Evolutionary conservation across 2,329 filamentous ascomycete genomes (phyloP).

Genomic region (Botrytis deweyae): DNA sequence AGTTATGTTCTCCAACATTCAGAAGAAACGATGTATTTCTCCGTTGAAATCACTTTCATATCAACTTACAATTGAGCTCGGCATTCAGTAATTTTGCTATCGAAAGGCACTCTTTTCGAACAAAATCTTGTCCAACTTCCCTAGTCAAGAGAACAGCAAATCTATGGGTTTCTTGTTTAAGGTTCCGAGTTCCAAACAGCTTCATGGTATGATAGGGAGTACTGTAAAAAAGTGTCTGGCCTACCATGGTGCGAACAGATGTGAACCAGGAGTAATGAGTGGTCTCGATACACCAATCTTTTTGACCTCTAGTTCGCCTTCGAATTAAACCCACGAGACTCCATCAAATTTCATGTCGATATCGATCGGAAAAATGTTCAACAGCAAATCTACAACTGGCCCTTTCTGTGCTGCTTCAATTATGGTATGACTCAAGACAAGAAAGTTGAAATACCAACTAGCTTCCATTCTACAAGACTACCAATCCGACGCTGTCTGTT

Average conservation of each 20-base stretch:
- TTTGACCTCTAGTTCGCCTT: neutral
- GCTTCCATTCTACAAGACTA: constrained; percentile 46
- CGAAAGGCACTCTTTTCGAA: neutral
- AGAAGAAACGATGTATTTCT: too few relatives aligned
- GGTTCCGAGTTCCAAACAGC: neutral
- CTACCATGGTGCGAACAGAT: neutral
- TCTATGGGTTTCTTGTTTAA: neutral
- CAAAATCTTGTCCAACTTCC: neutral
- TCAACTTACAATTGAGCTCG: neutral
- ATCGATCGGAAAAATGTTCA: neutral
- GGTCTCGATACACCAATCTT: neutral
- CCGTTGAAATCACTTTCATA: neutral
- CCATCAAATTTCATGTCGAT: neutral
- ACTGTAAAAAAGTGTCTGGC: neutral
- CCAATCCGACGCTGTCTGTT: constrained; percentile 46
- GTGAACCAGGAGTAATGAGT: neutral
- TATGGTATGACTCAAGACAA: constrained; percentile 44
- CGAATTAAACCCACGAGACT: neutral
- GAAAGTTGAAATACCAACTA: constrained; percentile 47
- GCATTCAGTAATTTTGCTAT: neutral
- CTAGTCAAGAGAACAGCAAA: neutral
- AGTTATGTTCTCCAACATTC: neutral
- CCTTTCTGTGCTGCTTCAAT: constrained; percentile 44
- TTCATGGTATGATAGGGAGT: neutral
- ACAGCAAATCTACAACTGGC: constrained; percentile 36